A percentile compares a stretch with the other conserved stretches of the same genome.
Conservation (phyloP, 306 rosid species). For the Fragaria nilgerrensis region DNA sequence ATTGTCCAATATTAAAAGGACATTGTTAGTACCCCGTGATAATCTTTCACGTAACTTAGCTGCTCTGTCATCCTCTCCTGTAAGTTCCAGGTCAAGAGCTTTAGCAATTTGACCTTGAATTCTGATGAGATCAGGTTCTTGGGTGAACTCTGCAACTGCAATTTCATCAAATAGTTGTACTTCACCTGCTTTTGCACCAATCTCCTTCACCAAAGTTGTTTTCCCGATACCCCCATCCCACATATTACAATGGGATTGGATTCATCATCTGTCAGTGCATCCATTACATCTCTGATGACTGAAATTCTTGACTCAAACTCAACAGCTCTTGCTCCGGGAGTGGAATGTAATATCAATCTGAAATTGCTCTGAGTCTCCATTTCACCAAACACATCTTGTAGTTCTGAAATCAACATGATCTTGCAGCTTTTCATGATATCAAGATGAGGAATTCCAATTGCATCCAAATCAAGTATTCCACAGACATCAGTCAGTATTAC, state of each 20-base stretch:
- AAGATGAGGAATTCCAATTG: constrained; percentile 9
- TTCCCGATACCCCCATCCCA: constrained; percentile 13
- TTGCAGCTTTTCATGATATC: not conserved
- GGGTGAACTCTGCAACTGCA: not conserved
- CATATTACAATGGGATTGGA: constrained; percentile 2
- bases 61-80: not conserved
- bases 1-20: constrained; percentile 12
- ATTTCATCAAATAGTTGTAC: not conserved
- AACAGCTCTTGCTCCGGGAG: not conserved
- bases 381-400: not conserved
- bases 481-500: constrained; percentile 6
- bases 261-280: constrained; percentile 5
- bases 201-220: constrained; percentile 8
- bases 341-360: not conserved
- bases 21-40: not conserved
- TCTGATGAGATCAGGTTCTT: not conserved
- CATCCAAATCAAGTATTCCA: not conserved
- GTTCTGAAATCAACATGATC: not conserved
- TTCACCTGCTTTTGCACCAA: not conserved
- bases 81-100: not conserved
- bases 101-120: not conserved
- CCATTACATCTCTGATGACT: not conserved
- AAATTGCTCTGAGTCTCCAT: not conserved
- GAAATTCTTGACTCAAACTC: constrained; percentile 10
- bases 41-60: not conserved